Conservation (phyloP, 1,139 yeast genomes). For the Zhuliangozyma blackwelliae region DNA sequence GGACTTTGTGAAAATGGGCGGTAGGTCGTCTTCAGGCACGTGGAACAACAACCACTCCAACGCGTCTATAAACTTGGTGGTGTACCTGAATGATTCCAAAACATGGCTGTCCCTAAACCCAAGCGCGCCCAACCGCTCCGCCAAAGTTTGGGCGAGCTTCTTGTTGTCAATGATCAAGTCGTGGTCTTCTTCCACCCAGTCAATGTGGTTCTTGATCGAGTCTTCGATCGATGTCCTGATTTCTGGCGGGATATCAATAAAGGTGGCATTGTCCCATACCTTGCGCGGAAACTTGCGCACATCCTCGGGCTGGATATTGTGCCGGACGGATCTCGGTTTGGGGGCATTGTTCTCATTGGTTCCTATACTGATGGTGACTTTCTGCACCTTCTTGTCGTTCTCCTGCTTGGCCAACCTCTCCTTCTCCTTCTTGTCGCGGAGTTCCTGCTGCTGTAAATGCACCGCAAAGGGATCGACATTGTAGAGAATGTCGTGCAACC, state of each 20-base stretch:
- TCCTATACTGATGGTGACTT: slow-evolving; percentile 39
- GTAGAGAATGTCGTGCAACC: slow-evolving; percentile 49
- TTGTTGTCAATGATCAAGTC: slow-evolving; percentile 2
- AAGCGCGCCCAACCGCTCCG: slow-evolving; percentile 29
- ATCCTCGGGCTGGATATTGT: background rate
- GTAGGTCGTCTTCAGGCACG: slow-evolving; percentile 91
- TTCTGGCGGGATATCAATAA: slow-evolving; percentile 48
- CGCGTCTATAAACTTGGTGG: slow-evolving; percentile 49
- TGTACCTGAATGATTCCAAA: slow-evolving; percentile 64
- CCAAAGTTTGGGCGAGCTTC: background rate
- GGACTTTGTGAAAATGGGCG: slow-evolving; percentile 47
- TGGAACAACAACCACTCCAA: slow-evolving; percentile 84
- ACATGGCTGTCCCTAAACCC: slow-evolving; percentile 74
- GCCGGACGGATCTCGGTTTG: background rate
- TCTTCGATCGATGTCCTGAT: slow-evolving; percentile 51
- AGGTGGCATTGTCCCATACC: slow-evolving; percentile 62
- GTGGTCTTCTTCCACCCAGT: slow-evolving; percentile 41
- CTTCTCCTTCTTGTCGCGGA: slow-evolving; percentile 36
- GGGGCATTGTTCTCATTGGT: slow-evolving; percentile 1
- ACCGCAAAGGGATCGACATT: slow-evolving; percentile 70
- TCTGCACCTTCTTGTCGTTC: slow-evolving; percentile 34
- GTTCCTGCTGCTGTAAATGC: slow-evolving; percentile 49
- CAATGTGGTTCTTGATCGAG: slow-evolving; percentile 48
- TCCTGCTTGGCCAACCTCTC: slow-evolving; percentile 38
- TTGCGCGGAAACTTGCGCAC: slow-evolving; percentile 45